Evolutionary conservation across 148 eudicot species (phyloP), one percentile per base, ranked within the genome.

Genomic region (Nepenthes gracilis): DNA sequence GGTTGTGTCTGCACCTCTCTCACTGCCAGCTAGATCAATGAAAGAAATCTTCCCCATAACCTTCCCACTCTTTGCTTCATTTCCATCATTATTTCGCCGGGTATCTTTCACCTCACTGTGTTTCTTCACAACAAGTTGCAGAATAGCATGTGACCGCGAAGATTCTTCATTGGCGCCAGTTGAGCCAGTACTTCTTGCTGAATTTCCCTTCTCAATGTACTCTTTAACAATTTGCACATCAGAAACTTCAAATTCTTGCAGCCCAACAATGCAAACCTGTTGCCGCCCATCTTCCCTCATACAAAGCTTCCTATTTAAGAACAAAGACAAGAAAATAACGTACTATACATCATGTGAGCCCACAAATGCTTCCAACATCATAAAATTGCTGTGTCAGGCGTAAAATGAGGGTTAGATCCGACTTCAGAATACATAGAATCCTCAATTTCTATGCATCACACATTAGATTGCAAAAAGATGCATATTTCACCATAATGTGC

Each of bases 131-230:
- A 73, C 98, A 68, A 93, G 85, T 72, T 93, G 98, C 67, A 93
- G 81, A 68, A 93, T 93, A 43, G 98, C 98, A 86, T 93, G 98
- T 36, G 98, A 92, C 72, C 98, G 81, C 51, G 98, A 93, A 62
- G 98, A 93, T 75, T 93, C 98, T 68, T 88, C 98, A 77, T 93
- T 93, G 61, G 98, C 98, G 66, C 98, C 98, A 12, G 98, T 93
- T 51, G 98, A 77, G 60, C 98, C 98, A 8, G 98, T 93, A 75
- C 96, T 93, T 79, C 98, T 86, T 54, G 91, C 35, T 0, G 86
- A 76, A 77, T 79, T 93, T 49, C 98, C 98, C 75, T 83, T 86
- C 78, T 88, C 98, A 55, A 93, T 93, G 70, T 74, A 93, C 72
- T 93, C 98, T 75, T 84, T 93, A 14, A 93, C 98, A 73, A 93